Evolutionary conservation across 2,329 filamentous ascomycete genomes (phyloP).

Genomic region (Claviceps capensis): DNA sequence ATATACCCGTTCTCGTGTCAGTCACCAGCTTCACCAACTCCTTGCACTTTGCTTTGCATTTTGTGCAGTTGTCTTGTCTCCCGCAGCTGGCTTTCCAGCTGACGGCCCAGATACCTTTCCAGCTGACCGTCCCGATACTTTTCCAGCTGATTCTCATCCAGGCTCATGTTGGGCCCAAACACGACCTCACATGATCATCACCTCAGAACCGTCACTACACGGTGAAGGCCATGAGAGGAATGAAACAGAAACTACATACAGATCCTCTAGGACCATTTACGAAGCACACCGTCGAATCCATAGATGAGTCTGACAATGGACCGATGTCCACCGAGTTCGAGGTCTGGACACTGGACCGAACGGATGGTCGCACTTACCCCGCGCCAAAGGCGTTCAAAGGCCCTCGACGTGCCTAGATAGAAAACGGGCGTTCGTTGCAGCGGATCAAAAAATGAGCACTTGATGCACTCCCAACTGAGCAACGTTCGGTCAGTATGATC

Average conservation of each 20-base stretch:
- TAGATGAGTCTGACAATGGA: neutral
- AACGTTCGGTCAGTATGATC: neutral
- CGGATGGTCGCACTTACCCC: neutral
- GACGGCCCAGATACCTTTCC: neutral
- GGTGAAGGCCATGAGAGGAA: conserved; percentile 2
- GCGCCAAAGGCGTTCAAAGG: neutral
- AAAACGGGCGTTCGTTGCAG: neutral
- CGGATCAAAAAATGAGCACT: neutral
- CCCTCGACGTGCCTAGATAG: neutral
- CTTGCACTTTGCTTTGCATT: neutral
- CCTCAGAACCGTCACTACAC: conserved; percentile 1
- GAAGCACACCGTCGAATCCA: conserved; percentile 9
- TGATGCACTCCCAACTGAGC: no score
- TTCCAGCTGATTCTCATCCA: neutral
- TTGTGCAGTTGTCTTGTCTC: neutral
- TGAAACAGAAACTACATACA: conserved; percentile 19
- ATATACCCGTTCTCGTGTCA: neutral
- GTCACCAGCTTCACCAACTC: neutral
- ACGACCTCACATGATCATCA: neutral
- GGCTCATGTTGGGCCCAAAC: neutral
- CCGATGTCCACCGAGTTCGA: neutral
- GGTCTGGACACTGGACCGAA: neutral
- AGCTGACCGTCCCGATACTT: neutral
- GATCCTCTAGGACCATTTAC: conserved; percentile 24
- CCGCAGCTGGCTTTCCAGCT: neutral